Conservation (phyloP, 2,329 filamentous ascomycete genomes). For the Didymella exigua region DNA sequence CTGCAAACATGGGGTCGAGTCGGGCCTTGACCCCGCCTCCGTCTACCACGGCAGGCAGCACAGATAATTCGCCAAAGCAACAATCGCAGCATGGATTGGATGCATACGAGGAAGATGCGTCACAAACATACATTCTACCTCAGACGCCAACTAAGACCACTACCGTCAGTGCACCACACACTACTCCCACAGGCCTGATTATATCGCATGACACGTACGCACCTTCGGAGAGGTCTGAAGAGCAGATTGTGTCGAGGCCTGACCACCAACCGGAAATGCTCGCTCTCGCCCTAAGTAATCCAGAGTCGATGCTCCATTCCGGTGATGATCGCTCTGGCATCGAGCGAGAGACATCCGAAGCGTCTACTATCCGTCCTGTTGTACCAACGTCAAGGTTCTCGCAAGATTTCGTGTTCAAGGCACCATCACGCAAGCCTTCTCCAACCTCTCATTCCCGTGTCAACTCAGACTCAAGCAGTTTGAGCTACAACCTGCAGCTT, state of each 20-base stretch:
- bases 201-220: not conserved
- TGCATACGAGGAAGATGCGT: not conserved
- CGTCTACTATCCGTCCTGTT: conserved; percentile 5
- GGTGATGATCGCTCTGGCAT: conserved; percentile 1
- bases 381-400: conserved; percentile 10
- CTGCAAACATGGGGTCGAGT: conserved; percentile 2
- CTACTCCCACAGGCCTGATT: not conserved
- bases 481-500: conserved; percentile 7
- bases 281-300: not conserved
- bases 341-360: not conserved
- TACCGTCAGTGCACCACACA: not conserved
- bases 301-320: not conserved
- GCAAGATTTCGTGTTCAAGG: not conserved
- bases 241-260: too few relatives aligned
- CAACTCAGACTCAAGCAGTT: conserved; percentile 21
- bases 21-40: conserved; percentile 6
- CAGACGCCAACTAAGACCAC: not conserved
- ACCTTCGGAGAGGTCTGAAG: too few relatives aligned
- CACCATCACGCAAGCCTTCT: conserved; percentile 1
- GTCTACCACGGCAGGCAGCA: conserved; percentile 3
- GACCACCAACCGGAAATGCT: not conserved
- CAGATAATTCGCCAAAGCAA: not conserved
- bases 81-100: not conserved
- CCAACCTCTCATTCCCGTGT: conserved; percentile 16
- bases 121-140: not conserved